Conservation (phyloP, 2,329 filamentous ascomycete genomes). For the Diaporthe vexans region DNA sequence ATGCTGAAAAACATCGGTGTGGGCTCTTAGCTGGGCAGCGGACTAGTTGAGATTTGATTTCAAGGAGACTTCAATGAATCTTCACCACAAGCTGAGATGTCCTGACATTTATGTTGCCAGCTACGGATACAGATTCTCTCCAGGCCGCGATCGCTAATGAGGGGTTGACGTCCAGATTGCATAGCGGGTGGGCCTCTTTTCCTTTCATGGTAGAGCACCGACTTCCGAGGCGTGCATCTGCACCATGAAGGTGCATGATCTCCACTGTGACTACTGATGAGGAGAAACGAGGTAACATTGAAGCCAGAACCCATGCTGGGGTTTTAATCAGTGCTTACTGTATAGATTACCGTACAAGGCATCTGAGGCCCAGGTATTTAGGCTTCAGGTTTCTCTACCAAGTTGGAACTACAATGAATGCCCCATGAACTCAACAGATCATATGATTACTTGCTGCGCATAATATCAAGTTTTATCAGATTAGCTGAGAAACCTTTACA, state of each 20-base stretch:
- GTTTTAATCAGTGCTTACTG: no score
- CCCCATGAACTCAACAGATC: no score
- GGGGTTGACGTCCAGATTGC: not conserved
- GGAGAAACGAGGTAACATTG: no score
- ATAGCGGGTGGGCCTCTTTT: constrained; percentile 1
- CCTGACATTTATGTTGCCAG: not conserved
- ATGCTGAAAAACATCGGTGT: not conserved
- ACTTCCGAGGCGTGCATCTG: constrained; percentile 17
- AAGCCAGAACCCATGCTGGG: no score
- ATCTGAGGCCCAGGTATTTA: no score
- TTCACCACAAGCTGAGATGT: not conserved
- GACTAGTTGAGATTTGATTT: not conserved
- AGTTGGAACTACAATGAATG: no score
- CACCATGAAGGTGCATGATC: constrained; percentile 12
- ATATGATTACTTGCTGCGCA: no score
- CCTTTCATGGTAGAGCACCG: constrained; percentile 12
- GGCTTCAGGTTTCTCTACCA: no score
- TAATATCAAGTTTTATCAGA: no score
- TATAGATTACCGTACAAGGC: no score
- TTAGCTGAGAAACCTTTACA: no score
- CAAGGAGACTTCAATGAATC: not conserved
- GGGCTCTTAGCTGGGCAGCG: no score
- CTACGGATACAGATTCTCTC: not conserved
- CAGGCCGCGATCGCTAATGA: not conserved
- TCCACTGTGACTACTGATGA: not conserved